Evolutionary conservation across 2,329 filamentous ascomycete genomes (phyloP).

Genomic region (Capronia coronata): DNA sequence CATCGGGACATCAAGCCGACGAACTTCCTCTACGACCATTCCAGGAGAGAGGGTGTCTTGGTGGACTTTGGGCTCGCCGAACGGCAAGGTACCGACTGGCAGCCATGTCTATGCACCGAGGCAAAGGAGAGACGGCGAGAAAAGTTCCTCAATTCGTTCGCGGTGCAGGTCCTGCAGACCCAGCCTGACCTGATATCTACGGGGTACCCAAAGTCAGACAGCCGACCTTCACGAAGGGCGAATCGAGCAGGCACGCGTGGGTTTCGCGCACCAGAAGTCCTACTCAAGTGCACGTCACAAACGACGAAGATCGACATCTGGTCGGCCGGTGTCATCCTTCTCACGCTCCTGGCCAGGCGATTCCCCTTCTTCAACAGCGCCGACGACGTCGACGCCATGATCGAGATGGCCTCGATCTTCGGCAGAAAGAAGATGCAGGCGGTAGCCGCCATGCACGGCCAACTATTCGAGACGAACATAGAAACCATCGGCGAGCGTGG

Average conservation of each 20-base stretch:
- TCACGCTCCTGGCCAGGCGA: constrained; percentile 85
- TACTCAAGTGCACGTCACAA: constrained; percentile 95
- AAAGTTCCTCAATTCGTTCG: constrained; percentile 28
- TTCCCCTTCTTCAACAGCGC: constrained; percentile 98
- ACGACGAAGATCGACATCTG: constrained; percentile 93
- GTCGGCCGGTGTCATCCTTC: constrained; percentile 91
- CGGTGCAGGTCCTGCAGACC: constrained; percentile 35
- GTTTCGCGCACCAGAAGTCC: constrained; percentile 90
- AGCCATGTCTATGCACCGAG: constrained; percentile 76
- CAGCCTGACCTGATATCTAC: constrained; percentile 38
- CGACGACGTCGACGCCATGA: constrained; percentile 96
- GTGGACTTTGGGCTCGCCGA: constrained; percentile 99
- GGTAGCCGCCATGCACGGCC: constrained; percentile 76
- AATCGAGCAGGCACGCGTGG: constrained; percentile 93
- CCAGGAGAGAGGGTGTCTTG: constrained; percentile 71
- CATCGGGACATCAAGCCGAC: constrained; percentile 97
- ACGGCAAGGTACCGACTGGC: constrained; percentile 61
- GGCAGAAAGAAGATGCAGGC: constrained; percentile 76
- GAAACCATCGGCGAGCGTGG: constrained; percentile 81
- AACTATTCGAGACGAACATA: constrained; percentile 86
- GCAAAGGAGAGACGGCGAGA: constrained; percentile 55
- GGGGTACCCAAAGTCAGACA: constrained; percentile 85
- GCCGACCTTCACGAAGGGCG: constrained; percentile 76
- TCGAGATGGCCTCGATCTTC: constrained; percentile 95
- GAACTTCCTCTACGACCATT: constrained; percentile 33